A percentile compares a stretch with the other conserved stretches of the same genome.
phyloP scores from a whole-genome alignment of 2,329 filamentous ascomycete species.

The Colletotrichum karsti region DNA sequence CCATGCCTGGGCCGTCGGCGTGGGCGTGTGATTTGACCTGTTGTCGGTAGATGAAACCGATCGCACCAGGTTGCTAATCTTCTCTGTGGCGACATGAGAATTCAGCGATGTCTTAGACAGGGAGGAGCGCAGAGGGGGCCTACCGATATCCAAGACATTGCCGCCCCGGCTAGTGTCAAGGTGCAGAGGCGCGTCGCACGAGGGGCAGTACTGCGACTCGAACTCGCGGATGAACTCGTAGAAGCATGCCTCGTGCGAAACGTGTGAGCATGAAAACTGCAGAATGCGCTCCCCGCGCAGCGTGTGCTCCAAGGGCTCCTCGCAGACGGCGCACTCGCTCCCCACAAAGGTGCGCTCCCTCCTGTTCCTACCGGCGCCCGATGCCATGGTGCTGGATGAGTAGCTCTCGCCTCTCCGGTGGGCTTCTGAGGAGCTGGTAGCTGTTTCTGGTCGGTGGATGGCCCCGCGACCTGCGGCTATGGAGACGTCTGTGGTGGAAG shows the following conservation, averaged over 20 bases:
- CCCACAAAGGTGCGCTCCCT: slow-evolving; percentile 95
- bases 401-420: slow-evolving; percentile 45
- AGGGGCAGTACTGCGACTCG: slow-evolving; percentile 92
- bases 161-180: slow-evolving; percentile 92
- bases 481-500: slow-evolving; percentile 34
- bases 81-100: slow-evolving; percentile 67
- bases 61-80: slow-evolving; percentile 92
- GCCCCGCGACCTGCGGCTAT: slow-evolving; percentile 36
- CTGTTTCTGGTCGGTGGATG: slow-evolving; percentile 41
- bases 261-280: slow-evolving; percentile 96
- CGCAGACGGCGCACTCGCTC: slow-evolving; percentile 93
- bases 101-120: slow-evolving; percentile 22
- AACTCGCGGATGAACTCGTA: slow-evolving; percentile 98
- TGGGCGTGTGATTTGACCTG: slow-evolving; percentile 59
- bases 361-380: slow-evolving; percentile 74
- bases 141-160: slow-evolving; percentile 92
- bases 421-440: slow-evolving; percentile 40
- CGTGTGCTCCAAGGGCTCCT: slow-evolving; percentile 95
- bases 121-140: slow-evolving; percentile 31
- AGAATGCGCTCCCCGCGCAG: slow-evolving; percentile 92
- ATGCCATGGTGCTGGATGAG: slow-evolving; percentile 46
- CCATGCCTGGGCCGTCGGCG: slow-evolving; percentile 74
- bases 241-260: slow-evolving; percentile 97
- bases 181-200: slow-evolving; percentile 90
- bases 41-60: slow-evolving; percentile 77